Evolutionary conservation across 805 yeast species (phyloP), one percentile per base, ranked within the genome.

Genomic region (Metschnikowia corniflorae): DNA sequence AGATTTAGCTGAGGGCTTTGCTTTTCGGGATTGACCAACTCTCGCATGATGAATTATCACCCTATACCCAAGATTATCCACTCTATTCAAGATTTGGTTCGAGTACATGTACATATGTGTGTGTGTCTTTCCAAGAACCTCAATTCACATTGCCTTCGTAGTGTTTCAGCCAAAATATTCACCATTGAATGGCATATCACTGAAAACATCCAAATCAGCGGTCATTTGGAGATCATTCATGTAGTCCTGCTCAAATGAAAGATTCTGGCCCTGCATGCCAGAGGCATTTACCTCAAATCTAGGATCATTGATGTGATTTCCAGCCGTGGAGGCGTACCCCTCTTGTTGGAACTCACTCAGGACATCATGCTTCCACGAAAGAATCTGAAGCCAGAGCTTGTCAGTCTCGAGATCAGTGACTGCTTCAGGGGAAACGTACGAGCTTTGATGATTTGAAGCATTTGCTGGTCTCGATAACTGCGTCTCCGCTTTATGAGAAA

Each of bases 321-420:
- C 16, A 8, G 26, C 28, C 6, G 26, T n/a, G 7, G 13, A 8
- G n/a, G n/a, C n/a, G n/a, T 35, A 23, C 2, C 25, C 16, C 5
- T 37, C 41, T 16, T 33, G 24, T 16, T 32, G 34, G 12, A 25
- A 19, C 4, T 37, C 40, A n/a, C 33, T 28, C 37, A 29, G 41
- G 6, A 38, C 29, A 9, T 57, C 62, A 28, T 51, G 47, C 30
- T 59, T 60, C 47, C 54, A 48, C 6, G 56, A 48, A n/a, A 64
- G 47, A 45, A 63, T 49, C 25, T 59, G 63, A 22, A 59, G 43
- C 70, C 70, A 64, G 14, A 61, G 38, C 26, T 56, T 55, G 44
- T 64, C 70, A 24, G 62, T 53, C 33, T 63, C 64, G 5, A 49
- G 49, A 37, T 55, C 53, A 23, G 50, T 45, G 18, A 56, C 26